phyloP scores from a whole-genome alignment of 306 rosid genomes.

The Prunus mongolica region DNA sequence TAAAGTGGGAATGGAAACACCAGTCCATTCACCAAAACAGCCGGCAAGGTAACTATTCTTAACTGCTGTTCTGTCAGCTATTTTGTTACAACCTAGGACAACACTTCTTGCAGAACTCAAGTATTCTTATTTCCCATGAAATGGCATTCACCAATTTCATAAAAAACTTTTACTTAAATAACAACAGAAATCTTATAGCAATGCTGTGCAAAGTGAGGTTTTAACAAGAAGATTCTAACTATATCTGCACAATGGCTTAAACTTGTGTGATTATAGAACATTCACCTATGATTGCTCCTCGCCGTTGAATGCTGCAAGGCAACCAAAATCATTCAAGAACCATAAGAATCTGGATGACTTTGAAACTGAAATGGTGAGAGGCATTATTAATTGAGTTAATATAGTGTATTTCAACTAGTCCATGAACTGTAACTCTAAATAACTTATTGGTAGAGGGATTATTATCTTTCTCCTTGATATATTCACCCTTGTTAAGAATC shows the following conservation, averaged over 20 bases:
- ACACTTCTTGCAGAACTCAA: not conserved
- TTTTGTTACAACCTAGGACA: not conserved
- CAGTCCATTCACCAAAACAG: constrained; percentile 74
- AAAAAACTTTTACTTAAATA: not conserved
- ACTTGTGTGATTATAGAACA: constrained; percentile 24
- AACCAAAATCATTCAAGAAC: constrained; percentile 34
- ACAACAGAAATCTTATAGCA: not conserved
- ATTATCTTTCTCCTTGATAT: not conserved
- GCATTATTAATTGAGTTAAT: constrained; percentile 1
- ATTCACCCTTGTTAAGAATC: not conserved
- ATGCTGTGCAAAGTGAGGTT: not conserved
- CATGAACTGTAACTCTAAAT: constrained; percentile 19
- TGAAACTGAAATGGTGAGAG: constrained; percentile 60
- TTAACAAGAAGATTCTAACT: not conserved
- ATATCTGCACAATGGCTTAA: constrained; percentile 1
- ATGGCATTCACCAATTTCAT: not conserved
- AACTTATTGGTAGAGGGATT: not conserved
- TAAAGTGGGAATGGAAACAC: constrained; percentile 74
- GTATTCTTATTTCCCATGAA: not conserved
- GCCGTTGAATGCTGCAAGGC: constrained; percentile 36
- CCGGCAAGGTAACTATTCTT: constrained; percentile 41
- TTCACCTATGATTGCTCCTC: constrained; percentile 38
- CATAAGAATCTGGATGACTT: constrained; percentile 46
- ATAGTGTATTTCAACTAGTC: not conserved
- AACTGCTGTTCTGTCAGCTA: not conserved